Conservation (phyloP, 306 rosid genomes). For the Morella rubra region DNA sequence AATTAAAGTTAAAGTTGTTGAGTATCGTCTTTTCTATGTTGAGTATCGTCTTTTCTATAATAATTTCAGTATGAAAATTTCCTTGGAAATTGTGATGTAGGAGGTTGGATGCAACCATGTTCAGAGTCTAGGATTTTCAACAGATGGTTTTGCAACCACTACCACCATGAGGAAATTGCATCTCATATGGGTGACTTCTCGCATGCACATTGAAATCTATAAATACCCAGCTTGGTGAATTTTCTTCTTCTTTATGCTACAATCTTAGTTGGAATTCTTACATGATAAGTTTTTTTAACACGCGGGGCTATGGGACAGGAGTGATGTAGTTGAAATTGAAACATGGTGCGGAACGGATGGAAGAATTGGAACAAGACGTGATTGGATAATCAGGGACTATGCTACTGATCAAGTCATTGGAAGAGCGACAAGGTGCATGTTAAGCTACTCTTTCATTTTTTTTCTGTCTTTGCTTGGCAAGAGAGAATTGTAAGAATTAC, state of each 20-base stretch:
- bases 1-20: not conserved
- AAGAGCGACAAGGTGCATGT: constrained; percentile 81
- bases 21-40: not conserved
- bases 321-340: constrained; percentile 95
- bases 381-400: constrained; percentile 78
- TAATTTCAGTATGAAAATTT: not conserved
- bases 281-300: constrained; percentile 22
- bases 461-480: not conserved
- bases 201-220: constrained; percentile 97
- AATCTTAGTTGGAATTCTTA: constrained; percentile 8
- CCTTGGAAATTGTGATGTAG: constrained; percentile 43
- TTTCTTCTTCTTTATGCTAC: constrained; percentile 7
- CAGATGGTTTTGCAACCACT: constrained; percentile 93
- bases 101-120: constrained; percentile 99
- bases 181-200: constrained; percentile 99
- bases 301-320: constrained; percentile 51
- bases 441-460: not conserved
- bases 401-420: constrained; percentile 81
- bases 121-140: constrained; percentile 91
- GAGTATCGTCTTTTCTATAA: not conserved
- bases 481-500: not conserved
- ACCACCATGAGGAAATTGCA: constrained; percentile 88
- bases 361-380: constrained; percentile 91
- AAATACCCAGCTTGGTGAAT: constrained; percentile 91
- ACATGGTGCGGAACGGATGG: constrained; percentile 97